These are phyloP conservation scores for Globisporangium radiosum DNA, from an alignment of 352 stramenopile genomes.

Conservation along the genomic window DNA sequence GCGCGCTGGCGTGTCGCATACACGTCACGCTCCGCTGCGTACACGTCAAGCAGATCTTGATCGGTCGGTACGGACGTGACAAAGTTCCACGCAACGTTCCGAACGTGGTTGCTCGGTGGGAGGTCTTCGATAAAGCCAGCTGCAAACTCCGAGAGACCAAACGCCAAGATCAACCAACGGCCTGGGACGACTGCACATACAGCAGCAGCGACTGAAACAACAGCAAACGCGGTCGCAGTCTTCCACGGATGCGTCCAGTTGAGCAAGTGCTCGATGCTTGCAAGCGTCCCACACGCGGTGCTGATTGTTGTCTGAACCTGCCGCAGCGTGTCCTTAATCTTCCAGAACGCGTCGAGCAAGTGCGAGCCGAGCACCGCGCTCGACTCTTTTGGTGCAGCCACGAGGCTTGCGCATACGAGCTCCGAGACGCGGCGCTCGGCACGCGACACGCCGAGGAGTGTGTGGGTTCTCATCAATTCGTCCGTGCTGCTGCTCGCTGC, in stretches of 20 bases:
- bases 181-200: slow-evolving; percentile 64
- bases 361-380: slow-evolving; percentile 57
- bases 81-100: slow-evolving; percentile 79
- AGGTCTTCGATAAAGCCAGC: slow-evolving; percentile 73
- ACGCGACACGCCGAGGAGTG: slow-evolving; percentile 16
- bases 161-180: slow-evolving; percentile 68
- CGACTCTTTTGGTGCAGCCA: slow-evolving; percentile 52
- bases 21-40: slow-evolving; percentile 54
- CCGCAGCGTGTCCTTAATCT: slow-evolving; percentile 79
- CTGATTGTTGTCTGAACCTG: slow-evolving; percentile 74
- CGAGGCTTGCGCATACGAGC: slow-evolving; percentile 57
- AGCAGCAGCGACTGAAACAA: slow-evolving; percentile 36
- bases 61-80: slow-evolving; percentile 75
- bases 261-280: slow-evolving; percentile 73
- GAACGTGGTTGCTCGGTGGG: slow-evolving; percentile 68
- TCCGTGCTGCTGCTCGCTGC: slow-evolving; percentile 1
- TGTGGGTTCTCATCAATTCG: neutral
- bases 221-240: slow-evolving; percentile 51
- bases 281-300: slow-evolving; percentile 54
- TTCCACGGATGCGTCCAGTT: slow-evolving; percentile 89
- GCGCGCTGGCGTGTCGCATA: slow-evolving; percentile 45
- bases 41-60: slow-evolving; percentile 72
- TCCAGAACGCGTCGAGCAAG: slow-evolving; percentile 75
- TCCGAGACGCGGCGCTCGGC: slow-evolving; percentile 62
- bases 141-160: slow-evolving; percentile 71